Conservation (phyloP, 1,284 basidiomycete species). For the Laetiporus sulphureus region DNA sequence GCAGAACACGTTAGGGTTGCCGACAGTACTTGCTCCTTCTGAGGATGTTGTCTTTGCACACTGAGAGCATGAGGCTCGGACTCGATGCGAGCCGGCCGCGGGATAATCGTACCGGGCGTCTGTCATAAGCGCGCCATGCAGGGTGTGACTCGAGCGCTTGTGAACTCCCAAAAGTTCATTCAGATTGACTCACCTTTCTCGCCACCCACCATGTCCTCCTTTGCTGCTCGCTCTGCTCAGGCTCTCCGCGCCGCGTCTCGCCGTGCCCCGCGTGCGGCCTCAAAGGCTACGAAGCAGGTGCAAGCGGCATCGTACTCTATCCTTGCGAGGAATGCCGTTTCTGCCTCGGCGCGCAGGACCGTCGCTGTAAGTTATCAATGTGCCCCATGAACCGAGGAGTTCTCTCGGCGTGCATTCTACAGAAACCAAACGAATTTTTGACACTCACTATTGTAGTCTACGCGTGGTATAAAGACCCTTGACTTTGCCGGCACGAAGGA, state of each 20-base stretch:
- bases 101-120: no score
- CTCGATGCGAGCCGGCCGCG: no score
- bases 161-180: not conserved
- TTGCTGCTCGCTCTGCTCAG: slow-evolving; percentile 55
- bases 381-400: no score
- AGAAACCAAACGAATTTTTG: not conserved
- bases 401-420: not conserved
- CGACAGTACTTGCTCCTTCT: no score
- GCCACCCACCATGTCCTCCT: slow-evolving; percentile 45
- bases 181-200: slow-evolving; percentile 11
- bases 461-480: slow-evolving; percentile 91
- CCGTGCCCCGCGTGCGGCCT: slow-evolving; percentile 43
- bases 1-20: no score
- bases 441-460: slow-evolving; percentile 4
- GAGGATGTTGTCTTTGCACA: no score
- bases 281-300: slow-evolving; percentile 36
- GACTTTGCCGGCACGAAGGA: slow-evolving; percentile 97
- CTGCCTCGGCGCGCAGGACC: slow-evolving; percentile 28
- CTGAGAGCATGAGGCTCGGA: no score
- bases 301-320: slow-evolving; percentile 70
- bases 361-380: slow-evolving; percentile 40
- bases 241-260: slow-evolving; percentile 55
- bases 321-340: slow-evolving; percentile 47
- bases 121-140: no score
- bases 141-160: slow-evolving; percentile 8